Evolutionary conservation across 169 alveolate genomes (phyloP), one percentile per base, ranked within the genome.

Genomic region (Eimeria acervulina): DNA sequence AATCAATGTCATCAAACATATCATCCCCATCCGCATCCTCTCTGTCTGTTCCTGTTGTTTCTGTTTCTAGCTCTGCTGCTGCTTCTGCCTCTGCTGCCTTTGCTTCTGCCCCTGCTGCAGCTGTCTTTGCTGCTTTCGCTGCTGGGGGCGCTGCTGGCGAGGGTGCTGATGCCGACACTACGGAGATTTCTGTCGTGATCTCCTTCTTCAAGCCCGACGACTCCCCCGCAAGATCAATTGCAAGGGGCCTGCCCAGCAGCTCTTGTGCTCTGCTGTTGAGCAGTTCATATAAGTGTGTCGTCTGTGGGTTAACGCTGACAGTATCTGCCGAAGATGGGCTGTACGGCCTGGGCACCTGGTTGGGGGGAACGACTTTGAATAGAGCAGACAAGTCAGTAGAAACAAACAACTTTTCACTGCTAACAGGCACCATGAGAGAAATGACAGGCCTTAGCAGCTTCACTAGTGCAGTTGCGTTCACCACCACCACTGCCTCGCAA

Each of bases 401-500:
- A 38, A 85, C 66, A n/a, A 85, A 55, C 2, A 85, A 23, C 40
- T 85, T 85, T 8, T 85, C 93, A 21, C 19, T n/a, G 80, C 78
- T 59, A 36, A 85, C 78, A 15, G 93, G 93, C 28, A 85, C 80
- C 80, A 85, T 85, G 21, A 85, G 51, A 26, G 76, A 52, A 31
- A 52, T 36, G 8, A 59, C 93, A 8, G 78, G 76, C 21, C 33
- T 85, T 26, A 59, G 33, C 51, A 59, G 61, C 51, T 55, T 85
- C 23, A 59, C 59, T 1, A 85, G 42, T 5, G 28, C 0, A 15
- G 90, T 44, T n/a, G 93, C 93, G 26, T 85, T 85, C 78, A 85
- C 78, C 15, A 85, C 59, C 36, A 85, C 93, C 40, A 59, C 72
- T 38, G 93, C 93, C 93, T 52, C 78, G 66, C 93, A 85, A 52